These are phyloP conservation scores for Kregervanrija pseudodelftensis DNA, from an alignment of 805 yeast species.

Conservation along the genomic window DNA sequence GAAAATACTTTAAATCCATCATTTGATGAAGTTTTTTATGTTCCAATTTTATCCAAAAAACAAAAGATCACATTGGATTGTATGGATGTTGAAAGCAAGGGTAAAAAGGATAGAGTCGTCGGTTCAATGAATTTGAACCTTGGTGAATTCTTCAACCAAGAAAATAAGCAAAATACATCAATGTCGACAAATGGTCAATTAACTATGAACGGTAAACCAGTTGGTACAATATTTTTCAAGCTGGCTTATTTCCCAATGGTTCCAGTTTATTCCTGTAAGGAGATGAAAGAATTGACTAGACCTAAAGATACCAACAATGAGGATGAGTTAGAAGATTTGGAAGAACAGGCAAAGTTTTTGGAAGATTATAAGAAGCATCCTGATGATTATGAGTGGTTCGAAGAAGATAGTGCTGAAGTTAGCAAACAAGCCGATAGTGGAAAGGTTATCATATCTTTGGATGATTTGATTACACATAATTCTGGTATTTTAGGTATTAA, in stretches of 20 bases:
- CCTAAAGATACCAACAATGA: constrained; percentile 32
- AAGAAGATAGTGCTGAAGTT: constrained; percentile 30
- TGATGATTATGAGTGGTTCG: constrained; percentile 57
- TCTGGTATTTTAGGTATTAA: constrained; percentile 59
- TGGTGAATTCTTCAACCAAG: constrained; percentile 5
- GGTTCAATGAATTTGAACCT: constrained; percentile 45
- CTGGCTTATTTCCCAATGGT: constrained; percentile 59
- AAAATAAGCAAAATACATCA: constrained; percentile 9
- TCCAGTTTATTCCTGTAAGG: constrained; percentile 55
- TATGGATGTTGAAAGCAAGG: constrained; percentile 60
- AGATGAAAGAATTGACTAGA: constrained; percentile 40
- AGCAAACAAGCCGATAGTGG: constrained; percentile 26
- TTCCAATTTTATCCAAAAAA: constrained; percentile 54
- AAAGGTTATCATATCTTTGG: constrained; percentile 42
- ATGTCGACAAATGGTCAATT: constrained; percentile 6
- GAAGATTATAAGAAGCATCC: constrained; percentile 51
- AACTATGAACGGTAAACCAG: constrained; percentile 13
- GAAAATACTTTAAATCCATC: constrained; percentile 48
- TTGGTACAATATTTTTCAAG: constrained; percentile 47
- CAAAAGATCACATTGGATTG: constrained; percentile 53
- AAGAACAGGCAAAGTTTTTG: constrained; percentile 43
- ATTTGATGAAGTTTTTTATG: constrained; percentile 51
- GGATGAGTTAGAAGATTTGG: constrained; percentile 31
- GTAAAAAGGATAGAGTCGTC: constrained; percentile 50
- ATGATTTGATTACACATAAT: constrained; percentile 45